Base-by-base conservation (phyloP, 129 eudicot species). In the Centrapalus pauciflorus region DNA sequence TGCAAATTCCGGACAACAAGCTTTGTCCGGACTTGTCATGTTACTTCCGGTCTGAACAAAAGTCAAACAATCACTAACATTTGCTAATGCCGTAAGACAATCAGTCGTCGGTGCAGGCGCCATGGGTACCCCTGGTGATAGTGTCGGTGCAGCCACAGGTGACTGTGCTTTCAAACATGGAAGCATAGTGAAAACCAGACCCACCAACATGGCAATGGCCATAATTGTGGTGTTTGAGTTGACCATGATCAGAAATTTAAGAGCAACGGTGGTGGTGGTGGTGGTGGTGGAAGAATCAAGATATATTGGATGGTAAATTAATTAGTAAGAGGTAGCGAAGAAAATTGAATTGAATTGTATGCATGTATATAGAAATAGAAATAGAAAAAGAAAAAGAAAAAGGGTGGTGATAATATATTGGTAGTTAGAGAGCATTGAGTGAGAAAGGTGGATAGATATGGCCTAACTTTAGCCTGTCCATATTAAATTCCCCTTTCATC, bases 1-100 rank as follows among this genome's bases (percentile, higher is more conserved):
- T 48, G 83, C 79, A 21, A 79, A 66, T 28, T 79, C 83, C 14
- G 76, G 79, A 21, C 83, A 79, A 62, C 83, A 79, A 0, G 61
- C 23, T 35, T 68, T 73, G 17, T 79, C 83, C 7, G 83, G 83
- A 48, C 7, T 41, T 2, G 76, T 74, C 57, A 79, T 0, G 4
- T 74, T 79, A 32, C 79, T 79, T 28, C 83, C 83, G 11, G 2
- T 34, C 49, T 54, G 41, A 46, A 79, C 83, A 55, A 23, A 79
- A 7, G 25, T 64, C 78, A 82, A 69, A 43, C 86, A 82, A 28
- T 77, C 86, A 0, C 82, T 12, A 28, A 79, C 64, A 41, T 73
- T 79, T 0, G 27, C 0, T 27, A 79, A 13, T 26, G 56, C 72
- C 2, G 77, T 59, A 1, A 55, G 2, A 27, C 80, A 77, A 52